phyloP scores from a whole-genome alignment of 306 rosid species.

The Glycine soja region DNA sequence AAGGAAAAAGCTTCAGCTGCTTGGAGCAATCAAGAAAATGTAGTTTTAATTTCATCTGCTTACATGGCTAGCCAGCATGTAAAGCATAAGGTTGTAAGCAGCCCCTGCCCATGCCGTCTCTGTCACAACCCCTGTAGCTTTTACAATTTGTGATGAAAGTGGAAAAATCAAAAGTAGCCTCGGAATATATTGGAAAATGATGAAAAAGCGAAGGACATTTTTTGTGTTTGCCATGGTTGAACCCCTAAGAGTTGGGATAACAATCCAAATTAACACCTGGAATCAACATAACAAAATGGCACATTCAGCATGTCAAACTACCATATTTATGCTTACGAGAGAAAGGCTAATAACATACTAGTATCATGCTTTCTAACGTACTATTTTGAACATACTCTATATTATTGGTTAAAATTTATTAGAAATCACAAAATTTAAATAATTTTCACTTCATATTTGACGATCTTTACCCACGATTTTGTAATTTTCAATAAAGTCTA shows the following conservation, averaged over 20 bases:
- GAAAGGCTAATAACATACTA: background rate
- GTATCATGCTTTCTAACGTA: too few species aligned
- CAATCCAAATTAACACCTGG: constrained; percentile 88
- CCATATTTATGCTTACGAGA: background rate
- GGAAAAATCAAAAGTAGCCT: constrained; percentile 85
- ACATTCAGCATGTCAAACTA: constrained; percentile 11
- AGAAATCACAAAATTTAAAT: background rate
- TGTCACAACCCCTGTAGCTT: constrained; percentile 87
- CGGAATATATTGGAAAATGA: constrained; percentile 83
- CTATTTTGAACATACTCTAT: background rate
- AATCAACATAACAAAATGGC: constrained; percentile 32
- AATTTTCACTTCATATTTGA: background rate
- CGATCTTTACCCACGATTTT: too few species aligned
- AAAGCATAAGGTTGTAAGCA: constrained; percentile 90
- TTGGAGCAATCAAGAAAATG: constrained; percentile 32
- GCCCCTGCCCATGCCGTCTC: constrained; percentile 99
- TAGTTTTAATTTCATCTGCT: constrained; percentile 43
- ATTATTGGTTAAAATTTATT: background rate
- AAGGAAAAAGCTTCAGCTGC: too few species aligned
- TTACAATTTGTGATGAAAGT: constrained; percentile 84
- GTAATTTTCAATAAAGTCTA: background rate
- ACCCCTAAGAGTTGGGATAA: constrained; percentile 82
- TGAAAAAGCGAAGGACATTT: constrained; percentile 76
- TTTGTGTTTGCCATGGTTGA: constrained; percentile 87
- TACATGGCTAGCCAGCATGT: constrained; percentile 99